Conservation (phyloP, 1,284 basidiomycete genomes). For the Coniferiporia sulphurascens region DNA sequence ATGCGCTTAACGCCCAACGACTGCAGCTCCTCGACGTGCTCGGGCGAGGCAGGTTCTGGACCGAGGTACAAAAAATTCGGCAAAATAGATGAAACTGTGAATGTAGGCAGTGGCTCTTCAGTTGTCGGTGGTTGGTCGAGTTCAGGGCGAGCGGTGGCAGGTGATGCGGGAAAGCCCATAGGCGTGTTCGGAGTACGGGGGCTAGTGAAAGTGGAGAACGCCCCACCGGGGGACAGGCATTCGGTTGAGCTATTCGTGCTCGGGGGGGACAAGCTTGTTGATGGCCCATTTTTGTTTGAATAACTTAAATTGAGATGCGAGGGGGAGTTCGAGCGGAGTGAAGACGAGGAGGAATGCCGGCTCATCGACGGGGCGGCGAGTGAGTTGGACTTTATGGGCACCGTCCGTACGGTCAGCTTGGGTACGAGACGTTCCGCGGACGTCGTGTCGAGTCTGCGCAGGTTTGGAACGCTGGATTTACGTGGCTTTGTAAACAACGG, state of each 20-base stretch:
- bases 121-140: slow-evolving; percentile 43
- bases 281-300: slow-evolving; percentile 29
- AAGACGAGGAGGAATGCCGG: slow-evolving; percentile 24
- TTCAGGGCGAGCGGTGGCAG: slow-evolving; percentile 56
- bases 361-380: slow-evolving; percentile 42
- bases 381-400: slow-evolving; percentile 52
- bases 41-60: slow-evolving; percentile 72
- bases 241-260: slow-evolving; percentile 28
- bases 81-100: slow-evolving; percentile 82
- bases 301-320: slow-evolving; percentile 55
- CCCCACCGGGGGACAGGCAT: slow-evolving; percentile 9
- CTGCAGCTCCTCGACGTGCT: slow-evolving; percentile 72
- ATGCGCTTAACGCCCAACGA: slow-evolving; percentile 82
- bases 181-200: slow-evolving; percentile 49
- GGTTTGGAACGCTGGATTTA: slow-evolving; percentile 51
- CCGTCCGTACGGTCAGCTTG: slow-evolving; percentile 56
- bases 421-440: slow-evolving; percentile 50
- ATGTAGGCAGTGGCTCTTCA: slow-evolving; percentile 54
- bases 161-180: slow-evolving; percentile 35
- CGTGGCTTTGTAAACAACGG: slow-evolving; percentile 47
- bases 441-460: slow-evolving; percentile 54
- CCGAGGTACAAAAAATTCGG: slow-evolving; percentile 90
- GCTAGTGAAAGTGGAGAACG: slow-evolving; percentile 25
- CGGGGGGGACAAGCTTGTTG: slow-evolving; percentile 24
- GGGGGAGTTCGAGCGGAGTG: slow-evolving; percentile 48